These are phyloP conservation scores for Fusarium subtropicale DNA, from an alignment of 2,329 filamentous ascomycete species.

Conservation along the genomic window DNA sequence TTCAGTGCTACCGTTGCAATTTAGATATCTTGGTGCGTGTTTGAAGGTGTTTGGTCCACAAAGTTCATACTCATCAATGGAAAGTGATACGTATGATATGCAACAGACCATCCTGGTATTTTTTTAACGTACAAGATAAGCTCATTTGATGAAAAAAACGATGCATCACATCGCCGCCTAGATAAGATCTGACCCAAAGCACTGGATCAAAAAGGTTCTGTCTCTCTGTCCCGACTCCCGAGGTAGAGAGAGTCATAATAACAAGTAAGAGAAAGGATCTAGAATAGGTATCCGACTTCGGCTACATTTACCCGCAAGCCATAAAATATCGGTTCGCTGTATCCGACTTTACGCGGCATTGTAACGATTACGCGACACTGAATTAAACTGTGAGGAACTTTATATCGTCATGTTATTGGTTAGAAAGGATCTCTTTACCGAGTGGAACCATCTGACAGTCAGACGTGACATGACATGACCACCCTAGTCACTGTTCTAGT, in stretches of 20 bases:
- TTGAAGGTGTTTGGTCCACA: neutral
- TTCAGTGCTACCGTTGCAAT: neutral
- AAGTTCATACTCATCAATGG: neutral
- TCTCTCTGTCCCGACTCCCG: neutral
- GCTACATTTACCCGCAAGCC: neutral
- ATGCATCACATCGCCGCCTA: neutral
- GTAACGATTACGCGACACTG: neutral
- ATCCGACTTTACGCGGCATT: neutral
- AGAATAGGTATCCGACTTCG: neutral
- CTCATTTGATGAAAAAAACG: neutral
- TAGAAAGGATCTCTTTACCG: neutral
- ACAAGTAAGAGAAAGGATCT: neutral
- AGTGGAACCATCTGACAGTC: neutral
- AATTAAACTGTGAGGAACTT: slow-evolving; percentile 10
- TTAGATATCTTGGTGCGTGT: no score
- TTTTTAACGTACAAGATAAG: neutral
- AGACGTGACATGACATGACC: neutral
- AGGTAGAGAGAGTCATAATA: neutral
- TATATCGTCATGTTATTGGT: neutral
- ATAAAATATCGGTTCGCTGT: neutral
- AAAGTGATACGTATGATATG: no score
- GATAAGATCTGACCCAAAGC: neutral
- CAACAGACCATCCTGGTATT: neutral
- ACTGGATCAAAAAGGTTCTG: slow-evolving; percentile 1
- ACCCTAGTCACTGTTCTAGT: neutral